Percentiles rank a stretch among this genome's conserved stretches.
Conservation (phyloP, 495 filamentous ascomycete genomes). For the Penicillium robsamsonii region DNA sequence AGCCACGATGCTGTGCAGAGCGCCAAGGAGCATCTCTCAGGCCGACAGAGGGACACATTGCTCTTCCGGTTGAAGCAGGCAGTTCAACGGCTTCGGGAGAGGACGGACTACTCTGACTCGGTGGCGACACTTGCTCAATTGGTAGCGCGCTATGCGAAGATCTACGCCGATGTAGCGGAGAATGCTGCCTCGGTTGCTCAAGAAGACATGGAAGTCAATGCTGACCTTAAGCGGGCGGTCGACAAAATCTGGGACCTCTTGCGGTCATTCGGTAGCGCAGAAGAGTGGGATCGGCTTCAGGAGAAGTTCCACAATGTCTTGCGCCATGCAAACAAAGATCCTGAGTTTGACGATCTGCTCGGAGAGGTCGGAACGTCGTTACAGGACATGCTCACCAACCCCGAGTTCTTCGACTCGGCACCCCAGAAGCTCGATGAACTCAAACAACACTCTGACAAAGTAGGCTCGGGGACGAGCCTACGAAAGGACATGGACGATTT, state of each 20-base stretch:
- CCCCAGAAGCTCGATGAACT: constrained; percentile 69
- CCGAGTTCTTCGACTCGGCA: constrained; percentile 73
- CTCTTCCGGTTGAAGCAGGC: constrained; percentile 71
- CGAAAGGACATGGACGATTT: constrained; percentile 72
- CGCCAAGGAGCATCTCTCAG: constrained; percentile 61
- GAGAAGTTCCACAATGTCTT: constrained; percentile 64
- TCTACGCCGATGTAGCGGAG: constrained; percentile 70
- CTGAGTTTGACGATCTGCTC: constrained; percentile 78
- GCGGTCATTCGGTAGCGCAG: constrained; percentile 69
- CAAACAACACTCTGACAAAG: constrained; percentile 60
- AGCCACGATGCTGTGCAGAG: constrained; percentile 64
- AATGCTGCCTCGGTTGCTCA: constrained; percentile 60
- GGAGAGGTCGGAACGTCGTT: constrained; percentile 66
- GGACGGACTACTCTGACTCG: constrained; percentile 79
- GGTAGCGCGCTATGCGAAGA: constrained; percentile 71
- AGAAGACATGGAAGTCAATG: constrained; percentile 69
- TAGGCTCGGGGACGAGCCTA: constrained; percentile 62
- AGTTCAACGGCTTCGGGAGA: constrained; percentile 70
- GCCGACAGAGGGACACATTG: constrained; percentile 69
- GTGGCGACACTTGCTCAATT: constrained; percentile 74
- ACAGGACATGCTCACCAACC: constrained; percentile 83
- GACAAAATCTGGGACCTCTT: constrained; percentile 74
- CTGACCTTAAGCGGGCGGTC: constrained; percentile 70
- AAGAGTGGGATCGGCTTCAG: constrained; percentile 75
- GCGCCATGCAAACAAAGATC: constrained; percentile 71